Evolutionary conservation across 768 basidiomycete species (phyloP).

Genomic region (Coprinopsis cinerea): DNA sequence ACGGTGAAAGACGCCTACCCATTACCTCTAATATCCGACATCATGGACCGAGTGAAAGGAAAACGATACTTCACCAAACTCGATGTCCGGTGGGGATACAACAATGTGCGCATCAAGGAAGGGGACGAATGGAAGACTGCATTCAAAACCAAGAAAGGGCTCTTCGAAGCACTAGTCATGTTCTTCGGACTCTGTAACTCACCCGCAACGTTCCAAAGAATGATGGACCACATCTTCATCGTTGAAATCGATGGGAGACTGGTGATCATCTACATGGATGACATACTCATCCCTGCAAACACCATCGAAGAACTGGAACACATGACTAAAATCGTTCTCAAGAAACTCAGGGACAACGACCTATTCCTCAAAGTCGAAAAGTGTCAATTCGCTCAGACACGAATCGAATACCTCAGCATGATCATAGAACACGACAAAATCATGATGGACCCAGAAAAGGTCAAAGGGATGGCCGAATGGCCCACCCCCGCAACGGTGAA

Average conservation of each 20-base stretch:
- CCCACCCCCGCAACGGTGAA: too few species aligned
- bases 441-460: too few species aligned
- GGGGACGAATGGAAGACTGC: slow-evolving; percentile 7
- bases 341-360: too few species aligned
- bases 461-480: too few species aligned
- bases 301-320: slow-evolving; percentile 6
- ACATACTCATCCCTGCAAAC: slow-evolving; percentile 27
- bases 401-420: too few species aligned
- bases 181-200: slow-evolving; percentile 10
- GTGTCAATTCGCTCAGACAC: too few species aligned
- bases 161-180: slow-evolving; percentile 8
- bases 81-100: slow-evolving; percentile 7
- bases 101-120: slow-evolving; percentile 6
- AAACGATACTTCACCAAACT: slow-evolving; percentile 8
- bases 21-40: too few species aligned
- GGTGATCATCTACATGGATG: slow-evolving; percentile 34
- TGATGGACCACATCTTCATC: slow-evolving; percentile 7
- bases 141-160: slow-evolving; percentile 1
- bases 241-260: too few species aligned
- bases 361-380: too few species aligned
- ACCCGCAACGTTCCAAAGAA: slow-evolving; percentile 9
- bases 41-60: slow-evolving; percentile 10
- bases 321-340: too few species aligned
- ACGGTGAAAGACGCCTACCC: too few species aligned
- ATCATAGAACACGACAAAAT: too few species aligned